A percentile compares a stretch with the other conserved stretches of the same genome.
Conservation (phyloP, 768 basidiomycete genomes). For the Suillus spraguei region DNA sequence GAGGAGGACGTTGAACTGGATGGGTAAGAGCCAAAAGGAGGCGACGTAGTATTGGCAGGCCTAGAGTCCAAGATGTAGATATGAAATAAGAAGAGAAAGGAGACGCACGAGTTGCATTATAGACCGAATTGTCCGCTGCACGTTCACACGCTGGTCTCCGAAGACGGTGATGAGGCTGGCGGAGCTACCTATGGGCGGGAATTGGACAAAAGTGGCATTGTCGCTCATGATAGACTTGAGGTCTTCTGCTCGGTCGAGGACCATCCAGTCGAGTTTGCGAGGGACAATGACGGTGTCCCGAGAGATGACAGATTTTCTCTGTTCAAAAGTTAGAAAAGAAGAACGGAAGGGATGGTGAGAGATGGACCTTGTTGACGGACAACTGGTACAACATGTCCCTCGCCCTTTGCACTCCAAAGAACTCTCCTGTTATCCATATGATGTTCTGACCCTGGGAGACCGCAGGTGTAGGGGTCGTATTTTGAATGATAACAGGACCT, state of each 20-base stretch:
- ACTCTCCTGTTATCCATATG: slow-evolving; percentile 98
- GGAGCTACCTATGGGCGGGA: slow-evolving; percentile 90
- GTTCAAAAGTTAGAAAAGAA: slow-evolving; percentile 5
- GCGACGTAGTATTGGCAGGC: slow-evolving; percentile 95
- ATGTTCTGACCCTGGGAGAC: slow-evolving; percentile 46
- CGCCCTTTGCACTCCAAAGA: slow-evolving; percentile 93
- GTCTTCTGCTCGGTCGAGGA: slow-evolving; percentile 94
- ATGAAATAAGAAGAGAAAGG: not conserved
- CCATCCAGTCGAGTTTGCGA: slow-evolving; percentile 98
- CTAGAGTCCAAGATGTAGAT: slow-evolving; percentile 41
- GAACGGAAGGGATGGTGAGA: not conserved
- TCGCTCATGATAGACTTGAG: slow-evolving; percentile 92
- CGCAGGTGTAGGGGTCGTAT: slow-evolving; percentile 36
- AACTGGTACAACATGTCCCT: slow-evolving; percentile 93
- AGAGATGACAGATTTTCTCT: slow-evolving; percentile 91
- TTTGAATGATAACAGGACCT: slow-evolving; percentile 58
- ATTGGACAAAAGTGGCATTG: slow-evolving; percentile 94
- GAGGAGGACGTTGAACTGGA: slow-evolving; percentile 90
- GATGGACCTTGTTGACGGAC: slow-evolving; percentile 76
- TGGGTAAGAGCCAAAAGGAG: slow-evolving; percentile 95
- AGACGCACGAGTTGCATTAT: slow-evolving; percentile 90
- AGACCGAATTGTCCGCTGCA: slow-evolving; percentile 90
- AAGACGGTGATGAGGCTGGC: slow-evolving; percentile 92
- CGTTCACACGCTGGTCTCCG: slow-evolving; percentile 92
- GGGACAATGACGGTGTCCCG: slow-evolving; percentile 93